A percentile compares a stretch with the other conserved stretches of the same genome.
Conservation (phyloP, 495 filamentous ascomycete genomes). For the Paragyromitra xinjiangensis region DNA sequence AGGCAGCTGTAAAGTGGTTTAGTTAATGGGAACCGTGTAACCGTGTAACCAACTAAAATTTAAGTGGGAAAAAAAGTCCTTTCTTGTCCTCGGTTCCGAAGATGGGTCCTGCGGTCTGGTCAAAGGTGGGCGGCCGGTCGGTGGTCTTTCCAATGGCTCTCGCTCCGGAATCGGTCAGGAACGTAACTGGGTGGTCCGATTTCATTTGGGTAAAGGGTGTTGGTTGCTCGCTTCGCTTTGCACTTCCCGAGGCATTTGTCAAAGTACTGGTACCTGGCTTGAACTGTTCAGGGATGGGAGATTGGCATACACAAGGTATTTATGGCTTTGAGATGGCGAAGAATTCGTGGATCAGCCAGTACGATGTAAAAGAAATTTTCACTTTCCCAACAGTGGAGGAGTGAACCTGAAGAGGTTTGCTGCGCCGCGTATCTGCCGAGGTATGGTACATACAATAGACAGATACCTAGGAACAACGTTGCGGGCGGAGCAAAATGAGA, state of each 20-base stretch:
- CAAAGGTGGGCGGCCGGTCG: constrained; percentile 30
- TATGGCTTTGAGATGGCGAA: background rate
- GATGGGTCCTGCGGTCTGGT: constrained; percentile 19
- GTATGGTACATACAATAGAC: background rate
- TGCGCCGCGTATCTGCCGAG: constrained; percentile 31
- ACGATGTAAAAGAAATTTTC: constrained; percentile 13
- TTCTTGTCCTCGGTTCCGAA: constrained; percentile 32
- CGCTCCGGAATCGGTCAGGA: constrained; percentile 1
- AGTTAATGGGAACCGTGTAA: constrained; percentile 39
- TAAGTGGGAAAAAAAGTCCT: constrained; percentile 22
- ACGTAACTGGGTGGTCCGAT: background rate
- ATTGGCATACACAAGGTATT: background rate
- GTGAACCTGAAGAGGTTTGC: constrained; percentile 1
- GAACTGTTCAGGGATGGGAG: background rate
- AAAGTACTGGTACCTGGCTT: constrained; percentile 21
- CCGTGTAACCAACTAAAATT: constrained; percentile 24
- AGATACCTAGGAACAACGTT: constrained; percentile 1
- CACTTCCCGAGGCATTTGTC: constrained; percentile 19
- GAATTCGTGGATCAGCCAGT: constrained; percentile 7
- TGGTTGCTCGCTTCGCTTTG: constrained; percentile 19
- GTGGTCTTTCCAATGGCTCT: constrained; percentile 25
- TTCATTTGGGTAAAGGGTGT: constrained; percentile 16
- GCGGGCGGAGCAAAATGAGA: constrained; percentile 12
- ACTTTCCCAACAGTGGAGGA: background rate
- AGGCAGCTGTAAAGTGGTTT: constrained; percentile 7